These are phyloP conservation scores for Metschnikowia colocasiae DNA, from an alignment of 805 yeast species.

Conservation along the genomic window DNA sequence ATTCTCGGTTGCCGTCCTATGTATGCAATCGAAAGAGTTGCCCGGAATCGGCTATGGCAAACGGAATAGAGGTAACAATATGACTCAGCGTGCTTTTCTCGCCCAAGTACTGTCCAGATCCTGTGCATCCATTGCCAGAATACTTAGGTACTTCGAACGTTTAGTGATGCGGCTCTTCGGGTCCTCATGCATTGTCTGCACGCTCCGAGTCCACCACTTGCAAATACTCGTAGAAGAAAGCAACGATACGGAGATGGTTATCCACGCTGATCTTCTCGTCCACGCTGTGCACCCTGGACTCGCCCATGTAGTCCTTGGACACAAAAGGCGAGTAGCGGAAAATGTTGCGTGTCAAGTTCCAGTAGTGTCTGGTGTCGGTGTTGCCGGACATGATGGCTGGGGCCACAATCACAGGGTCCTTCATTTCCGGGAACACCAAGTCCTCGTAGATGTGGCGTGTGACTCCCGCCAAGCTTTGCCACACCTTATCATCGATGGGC, in stretches of 20 bases:
- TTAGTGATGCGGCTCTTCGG: too few relatives aligned
- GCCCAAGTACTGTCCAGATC: too few relatives aligned
- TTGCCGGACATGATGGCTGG: slow-evolving; percentile 56
- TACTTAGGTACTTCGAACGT: too few relatives aligned
- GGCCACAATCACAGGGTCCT: slow-evolving; percentile 35
- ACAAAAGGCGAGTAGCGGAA: slow-evolving; percentile 43
- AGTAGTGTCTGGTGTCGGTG: slow-evolving; percentile 60
- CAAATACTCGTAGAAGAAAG: slow-evolving; percentile 35
- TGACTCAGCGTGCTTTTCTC: too few relatives aligned
- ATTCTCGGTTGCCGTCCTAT: too few relatives aligned
- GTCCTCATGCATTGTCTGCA: slow-evolving; percentile 4
- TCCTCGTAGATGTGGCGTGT: slow-evolving; percentile 21
- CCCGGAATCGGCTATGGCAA: too few relatives aligned
- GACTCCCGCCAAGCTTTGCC: slow-evolving; percentile 18
- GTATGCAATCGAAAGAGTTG: too few relatives aligned
- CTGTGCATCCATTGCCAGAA: too few relatives aligned
- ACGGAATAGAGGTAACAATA: too few relatives aligned
- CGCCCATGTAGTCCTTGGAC: slow-evolving; percentile 14
- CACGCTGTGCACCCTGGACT: slow-evolving; percentile 31
- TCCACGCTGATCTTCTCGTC: slow-evolving; percentile 32
- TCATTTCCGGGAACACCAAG: slow-evolving; percentile 21
- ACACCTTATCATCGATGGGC: slow-evolving; percentile 29
- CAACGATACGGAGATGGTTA: slow-evolving; percentile 32
- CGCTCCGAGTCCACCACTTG: slow-evolving; percentile 14
- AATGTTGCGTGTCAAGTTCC: slow-evolving; percentile 52